Evolutionary conservation across 768 basidiomycete species (phyloP).

Genomic region (Lentinula guzmanii): DNA sequence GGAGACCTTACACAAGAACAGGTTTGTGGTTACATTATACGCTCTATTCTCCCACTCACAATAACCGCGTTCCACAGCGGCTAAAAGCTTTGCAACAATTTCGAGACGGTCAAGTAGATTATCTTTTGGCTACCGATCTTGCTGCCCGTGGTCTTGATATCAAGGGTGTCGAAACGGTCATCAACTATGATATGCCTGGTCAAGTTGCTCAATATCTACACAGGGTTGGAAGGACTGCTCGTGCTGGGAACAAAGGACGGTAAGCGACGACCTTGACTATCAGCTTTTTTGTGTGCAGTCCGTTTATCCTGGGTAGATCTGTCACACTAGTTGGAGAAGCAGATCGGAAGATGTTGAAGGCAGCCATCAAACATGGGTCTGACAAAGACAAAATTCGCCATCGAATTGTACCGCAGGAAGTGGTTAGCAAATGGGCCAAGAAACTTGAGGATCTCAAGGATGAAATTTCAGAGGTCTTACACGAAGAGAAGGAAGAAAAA

Average conservation of each 20-base stretch:
- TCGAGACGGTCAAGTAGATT: conserved; percentile 84
- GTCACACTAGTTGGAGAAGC: conserved; percentile 94
- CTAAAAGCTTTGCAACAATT: conserved; percentile 81
- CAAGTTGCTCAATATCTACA: conserved; percentile 93
- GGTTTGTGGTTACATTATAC: conserved; percentile 33
- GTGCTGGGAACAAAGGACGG: conserved; percentile 91
- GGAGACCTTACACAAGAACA: conserved; percentile 96
- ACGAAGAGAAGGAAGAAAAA: conserved; percentile 96
- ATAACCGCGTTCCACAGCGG: conserved; percentile 43
- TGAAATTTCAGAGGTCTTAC: conserved; percentile 74
- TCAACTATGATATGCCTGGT: conserved; percentile 98
- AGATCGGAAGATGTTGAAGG: conserved; percentile 95
- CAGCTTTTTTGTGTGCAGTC: background rate
- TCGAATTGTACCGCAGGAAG: conserved; percentile 77
- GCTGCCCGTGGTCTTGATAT: conserved; percentile 96
- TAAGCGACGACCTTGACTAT: conserved; percentile 28
- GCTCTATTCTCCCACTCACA: background rate
- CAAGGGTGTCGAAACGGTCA: conserved; percentile 94
- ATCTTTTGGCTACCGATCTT: conserved; percentile 92
- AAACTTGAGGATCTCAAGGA: conserved; percentile 65
- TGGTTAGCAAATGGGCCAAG: conserved; percentile 61
- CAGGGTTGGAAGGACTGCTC: conserved; percentile 94
- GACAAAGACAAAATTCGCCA: conserved; percentile 81
- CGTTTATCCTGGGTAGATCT: conserved; percentile 44
- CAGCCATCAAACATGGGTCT: conserved; percentile 83